phyloP scores from a whole-genome alignment of 2,329 filamentous ascomycete genomes.

The Tolypocladium nubicola region DNA sequence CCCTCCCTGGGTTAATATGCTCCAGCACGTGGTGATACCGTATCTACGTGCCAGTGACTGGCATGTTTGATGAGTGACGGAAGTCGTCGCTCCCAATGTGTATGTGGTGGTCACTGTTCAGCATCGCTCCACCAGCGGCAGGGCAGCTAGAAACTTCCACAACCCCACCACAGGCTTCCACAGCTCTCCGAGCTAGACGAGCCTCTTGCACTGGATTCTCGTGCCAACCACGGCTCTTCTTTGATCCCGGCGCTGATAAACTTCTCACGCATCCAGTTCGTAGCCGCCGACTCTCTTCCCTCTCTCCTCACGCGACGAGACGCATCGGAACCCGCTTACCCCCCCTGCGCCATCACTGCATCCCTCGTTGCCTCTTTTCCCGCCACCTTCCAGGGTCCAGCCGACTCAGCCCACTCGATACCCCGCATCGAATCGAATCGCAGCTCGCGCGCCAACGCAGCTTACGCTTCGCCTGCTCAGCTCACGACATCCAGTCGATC shows the following conservation, averaged over 20 bases:
- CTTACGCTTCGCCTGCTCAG: neutral
- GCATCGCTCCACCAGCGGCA: neutral
- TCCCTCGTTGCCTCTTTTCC: neutral
- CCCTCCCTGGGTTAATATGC: neutral
- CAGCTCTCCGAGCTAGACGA: neutral
- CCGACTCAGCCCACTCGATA: neutral
- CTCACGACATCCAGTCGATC: neutral
- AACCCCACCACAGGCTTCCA: neutral
- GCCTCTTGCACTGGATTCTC: neutral
- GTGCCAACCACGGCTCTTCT: neutral
- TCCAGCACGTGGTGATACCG: neutral
- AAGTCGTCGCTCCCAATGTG: too few species aligned
- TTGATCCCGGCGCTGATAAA: too few species aligned
- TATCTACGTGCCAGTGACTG: neutral
- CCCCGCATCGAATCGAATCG: constrained; percentile 1
- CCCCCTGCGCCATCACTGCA: neutral
- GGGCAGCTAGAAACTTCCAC: constrained; percentile 12
- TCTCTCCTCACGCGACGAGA: neutral
- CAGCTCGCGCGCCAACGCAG: neutral
- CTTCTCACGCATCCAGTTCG: too few species aligned
- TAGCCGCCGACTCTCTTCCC: neutral
- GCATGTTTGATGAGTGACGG: neutral
- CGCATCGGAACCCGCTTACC: neutral
- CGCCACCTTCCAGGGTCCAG: neutral
- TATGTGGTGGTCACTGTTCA: neutral